phyloP scores from a whole-genome alignment of 106 monocot species.

The Allium sativum region DNA sequence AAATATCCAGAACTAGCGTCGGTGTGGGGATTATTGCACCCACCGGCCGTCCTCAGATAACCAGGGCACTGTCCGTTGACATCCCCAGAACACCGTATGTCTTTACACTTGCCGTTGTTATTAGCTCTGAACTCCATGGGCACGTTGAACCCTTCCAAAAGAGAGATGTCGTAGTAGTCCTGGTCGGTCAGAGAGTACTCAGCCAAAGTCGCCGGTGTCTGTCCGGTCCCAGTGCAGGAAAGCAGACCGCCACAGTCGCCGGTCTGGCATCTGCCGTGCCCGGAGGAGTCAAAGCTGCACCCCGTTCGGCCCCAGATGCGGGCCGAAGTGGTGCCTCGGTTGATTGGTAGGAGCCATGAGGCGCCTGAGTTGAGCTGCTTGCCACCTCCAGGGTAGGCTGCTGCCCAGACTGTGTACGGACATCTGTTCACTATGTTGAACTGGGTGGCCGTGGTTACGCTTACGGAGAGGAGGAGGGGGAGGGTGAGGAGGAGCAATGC shows the following conservation, averaged over 20 bases:
- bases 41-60: slow-evolving; percentile 5
- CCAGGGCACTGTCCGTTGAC: slow-evolving; percentile 24
- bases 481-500: slow-evolving; percentile 1
- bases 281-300: slow-evolving; percentile 32
- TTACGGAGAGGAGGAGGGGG: neutral
- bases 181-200: slow-evolving; percentile 21
- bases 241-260: slow-evolving; percentile 42
- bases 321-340: slow-evolving; percentile 10
- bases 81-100: slow-evolving; percentile 16
- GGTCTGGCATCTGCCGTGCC: slow-evolving; percentile 26
- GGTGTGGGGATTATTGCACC: neutral
- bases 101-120: slow-evolving; percentile 4
- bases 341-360: slow-evolving; percentile 5
- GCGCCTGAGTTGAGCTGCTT: slow-evolving; percentile 11
- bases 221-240: slow-evolving; percentile 12
- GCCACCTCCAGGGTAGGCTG: slow-evolving; percentile 17
- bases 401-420: too few species aligned
- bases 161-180: slow-evolving; percentile 39
- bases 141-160: slow-evolving; percentile 28
- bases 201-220: slow-evolving; percentile 24
- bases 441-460: slow-evolving; percentile 9
- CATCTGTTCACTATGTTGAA: slow-evolving; percentile 15
- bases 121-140: slow-evolving; percentile 28
- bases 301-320: slow-evolving; percentile 47
- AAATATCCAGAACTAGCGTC: slow-evolving; percentile 19